Percentiles rank a stretch among this genome's conserved stretches.
Conservation (phyloP, 2,329 filamentous ascomycete genomes). For the Dryadomyces quercus-mongolicae region DNA sequence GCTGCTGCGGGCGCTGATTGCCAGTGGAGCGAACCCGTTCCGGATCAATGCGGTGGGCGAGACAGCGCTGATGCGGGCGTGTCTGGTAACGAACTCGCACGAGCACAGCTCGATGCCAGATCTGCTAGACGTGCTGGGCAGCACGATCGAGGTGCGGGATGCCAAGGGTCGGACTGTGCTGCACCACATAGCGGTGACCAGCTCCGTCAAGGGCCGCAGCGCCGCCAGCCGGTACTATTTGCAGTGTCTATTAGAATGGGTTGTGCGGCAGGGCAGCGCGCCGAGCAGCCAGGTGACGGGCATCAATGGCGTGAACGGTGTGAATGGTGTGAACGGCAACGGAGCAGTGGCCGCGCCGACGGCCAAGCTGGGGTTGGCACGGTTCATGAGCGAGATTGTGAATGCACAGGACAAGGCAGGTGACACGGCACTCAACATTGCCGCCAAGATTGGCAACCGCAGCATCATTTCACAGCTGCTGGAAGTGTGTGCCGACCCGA, state of each 20-base stretch:
- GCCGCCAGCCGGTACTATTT: constrained; percentile 92
- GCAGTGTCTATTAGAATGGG: constrained; percentile 86
- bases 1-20: constrained; percentile 68
- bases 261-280: constrained; percentile 63
- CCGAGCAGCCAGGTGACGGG: constrained; percentile 24
- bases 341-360: constrained; percentile 12
- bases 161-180: constrained; percentile 82
- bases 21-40: constrained; percentile 75
- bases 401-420: constrained; percentile 90
- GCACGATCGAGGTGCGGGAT: constrained; percentile 84
- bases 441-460: constrained; percentile 81
- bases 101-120: constrained; percentile 86
- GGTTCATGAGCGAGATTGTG: constrained; percentile 95
- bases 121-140: constrained; percentile 74
- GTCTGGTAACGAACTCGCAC: constrained; percentile 86
- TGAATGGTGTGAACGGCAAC: constrained; percentile 14
- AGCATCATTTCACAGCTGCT: constrained; percentile 95
- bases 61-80: constrained; percentile 85
- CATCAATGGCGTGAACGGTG: too few species aligned
- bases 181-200: constrained; percentile 93
- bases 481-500: constrained; percentile 89
- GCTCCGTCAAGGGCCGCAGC: constrained; percentile 85
- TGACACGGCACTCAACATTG: constrained; percentile 89
- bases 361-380: constrained; percentile 71
- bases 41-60: constrained; percentile 83